These are phyloP conservation scores for Populus hybrid DNA, from an alignment of 441 rosid species.

Conservation along the genomic window DNA sequence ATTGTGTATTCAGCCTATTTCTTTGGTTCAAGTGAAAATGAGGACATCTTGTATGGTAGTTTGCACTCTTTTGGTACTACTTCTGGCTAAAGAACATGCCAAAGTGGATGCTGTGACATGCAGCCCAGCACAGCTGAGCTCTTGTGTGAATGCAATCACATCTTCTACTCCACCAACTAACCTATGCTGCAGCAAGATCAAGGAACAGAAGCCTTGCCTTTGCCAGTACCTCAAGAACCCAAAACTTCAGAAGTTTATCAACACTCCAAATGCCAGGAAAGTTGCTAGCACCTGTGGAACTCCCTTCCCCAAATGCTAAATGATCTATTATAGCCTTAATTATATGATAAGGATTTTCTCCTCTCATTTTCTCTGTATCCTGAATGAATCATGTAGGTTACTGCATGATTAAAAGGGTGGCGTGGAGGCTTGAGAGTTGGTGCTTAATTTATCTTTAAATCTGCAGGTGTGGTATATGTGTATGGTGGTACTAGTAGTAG, in stretches of 20 bases:
- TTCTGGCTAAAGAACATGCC: slow-evolving; percentile 37
- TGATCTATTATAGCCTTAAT: neutral
- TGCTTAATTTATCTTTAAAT: neutral
- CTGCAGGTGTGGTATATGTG: neutral
- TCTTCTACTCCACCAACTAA: slow-evolving; percentile 55
- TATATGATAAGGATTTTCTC: neutral
- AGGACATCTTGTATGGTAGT: slow-evolving; percentile 37
- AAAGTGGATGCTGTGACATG: slow-evolving; percentile 61
- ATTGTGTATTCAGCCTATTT: no score
- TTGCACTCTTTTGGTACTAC: slow-evolving; percentile 32
- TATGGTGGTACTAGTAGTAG: neutral
- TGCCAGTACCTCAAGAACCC: slow-evolving; percentile 80
- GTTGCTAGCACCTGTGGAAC: slow-evolving; percentile 69
- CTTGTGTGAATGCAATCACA: slow-evolving; percentile 68
- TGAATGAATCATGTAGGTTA: neutral
- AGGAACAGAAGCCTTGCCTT: slow-evolving; percentile 85
- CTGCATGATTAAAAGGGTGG: neutral
- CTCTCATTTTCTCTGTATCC: neutral
- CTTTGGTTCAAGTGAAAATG: slow-evolving; percentile 28
- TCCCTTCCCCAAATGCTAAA: slow-evolving; percentile 69
- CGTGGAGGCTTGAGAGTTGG: neutral
- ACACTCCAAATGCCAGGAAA: slow-evolving; percentile 77
- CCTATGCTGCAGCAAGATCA: slow-evolving; percentile 76
- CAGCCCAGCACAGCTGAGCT: slow-evolving; percentile 54
- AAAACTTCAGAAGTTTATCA: slow-evolving; percentile 49